phyloP scores from a whole-genome alignment of 2,329 filamentous ascomycete species.

The Ceratocystis cacaofunesta region DNA sequence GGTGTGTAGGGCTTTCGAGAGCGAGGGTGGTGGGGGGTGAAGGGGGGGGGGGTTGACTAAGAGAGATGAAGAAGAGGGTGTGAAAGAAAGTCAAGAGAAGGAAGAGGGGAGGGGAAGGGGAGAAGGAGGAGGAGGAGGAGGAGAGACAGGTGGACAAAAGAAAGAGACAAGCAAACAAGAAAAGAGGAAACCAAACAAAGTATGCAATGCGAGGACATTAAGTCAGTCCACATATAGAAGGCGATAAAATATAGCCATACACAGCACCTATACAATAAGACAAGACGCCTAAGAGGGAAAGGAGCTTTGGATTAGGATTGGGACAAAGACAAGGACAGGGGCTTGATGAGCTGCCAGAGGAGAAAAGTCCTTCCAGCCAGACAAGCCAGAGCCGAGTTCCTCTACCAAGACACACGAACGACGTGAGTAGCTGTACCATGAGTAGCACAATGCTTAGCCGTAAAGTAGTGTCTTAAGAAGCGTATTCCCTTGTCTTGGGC shows the following conservation, averaged over 20 bases:
- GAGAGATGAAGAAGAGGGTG: not conserved
- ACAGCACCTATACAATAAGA: not conserved
- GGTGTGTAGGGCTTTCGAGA: not conserved
- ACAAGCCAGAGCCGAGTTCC: not conserved
- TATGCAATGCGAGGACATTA: not conserved
- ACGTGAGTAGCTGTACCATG: not conserved
- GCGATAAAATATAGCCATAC: not conserved
- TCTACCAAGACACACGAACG: not conserved
- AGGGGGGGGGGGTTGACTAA: not conserved
- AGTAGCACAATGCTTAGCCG: not conserved
- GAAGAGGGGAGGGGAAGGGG: not conserved
- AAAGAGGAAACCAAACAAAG: not conserved
- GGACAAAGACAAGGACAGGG: not conserved
- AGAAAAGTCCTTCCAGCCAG: not conserved
- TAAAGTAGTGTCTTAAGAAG: not conserved
- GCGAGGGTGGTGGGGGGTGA: not conserved
- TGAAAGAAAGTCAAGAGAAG: not conserved
- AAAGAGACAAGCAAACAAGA: not conserved
- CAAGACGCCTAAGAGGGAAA: not conserved
- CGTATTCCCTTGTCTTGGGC: not conserved
- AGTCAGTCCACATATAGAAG: not conserved
- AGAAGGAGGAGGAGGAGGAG: not conserved
- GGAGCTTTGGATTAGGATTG: not conserved
- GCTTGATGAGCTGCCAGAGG: not conserved
- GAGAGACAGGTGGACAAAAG: conserved; percentile 4